Conservation (phyloP, 768 basidiomycete genomes). For the Psilocybe subaeruginosa region DNA sequence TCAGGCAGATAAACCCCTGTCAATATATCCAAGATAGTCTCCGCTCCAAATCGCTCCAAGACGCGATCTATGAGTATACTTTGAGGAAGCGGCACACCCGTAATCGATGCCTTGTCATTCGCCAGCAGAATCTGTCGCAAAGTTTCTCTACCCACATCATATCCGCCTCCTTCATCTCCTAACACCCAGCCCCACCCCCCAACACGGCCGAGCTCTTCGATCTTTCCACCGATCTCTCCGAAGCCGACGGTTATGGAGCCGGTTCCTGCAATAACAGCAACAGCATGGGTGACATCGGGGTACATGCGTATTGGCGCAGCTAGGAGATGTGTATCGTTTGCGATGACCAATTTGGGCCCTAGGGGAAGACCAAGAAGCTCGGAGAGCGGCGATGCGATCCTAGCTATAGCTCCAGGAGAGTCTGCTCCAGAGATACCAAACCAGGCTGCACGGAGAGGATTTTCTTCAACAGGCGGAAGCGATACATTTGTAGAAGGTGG, state of each 20-base stretch:
- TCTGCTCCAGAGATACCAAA: constrained; percentile 86
- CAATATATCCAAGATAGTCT: constrained; percentile 64
- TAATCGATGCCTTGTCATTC: constrained; percentile 51
- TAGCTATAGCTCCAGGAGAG: constrained; percentile 62
- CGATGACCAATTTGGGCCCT: constrained; percentile 58
- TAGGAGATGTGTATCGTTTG: constrained; percentile 86
- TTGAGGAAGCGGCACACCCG: constrained; percentile 28
- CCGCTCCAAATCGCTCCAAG: constrained; percentile 57
- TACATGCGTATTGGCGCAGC: constrained; percentile 75
- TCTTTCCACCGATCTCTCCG: constrained; percentile 39
- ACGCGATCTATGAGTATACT: constrained; percentile 50
- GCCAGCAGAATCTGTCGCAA: constrained; percentile 67
- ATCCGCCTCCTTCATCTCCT: constrained; percentile 86
- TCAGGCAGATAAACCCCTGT: constrained; percentile 68
- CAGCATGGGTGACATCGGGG: constrained; percentile 59
- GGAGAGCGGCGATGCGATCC: constrained; percentile 57
- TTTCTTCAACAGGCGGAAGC: constrained; percentile 18
- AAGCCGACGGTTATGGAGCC: constrained; percentile 79
- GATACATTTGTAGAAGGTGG: constrained; percentile 15
- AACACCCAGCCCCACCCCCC: constrained; percentile 88
- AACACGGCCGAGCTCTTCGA: constrained; percentile 67
- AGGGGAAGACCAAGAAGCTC: constrained; percentile 59
- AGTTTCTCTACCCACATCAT: constrained; percentile 76
- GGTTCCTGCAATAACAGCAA: constrained; percentile 81
- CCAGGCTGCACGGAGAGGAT: constrained; percentile 72